Base-by-base conservation (phyloP, 768 basidiomycete species). In the Boletus vinaceobasis region DNA sequence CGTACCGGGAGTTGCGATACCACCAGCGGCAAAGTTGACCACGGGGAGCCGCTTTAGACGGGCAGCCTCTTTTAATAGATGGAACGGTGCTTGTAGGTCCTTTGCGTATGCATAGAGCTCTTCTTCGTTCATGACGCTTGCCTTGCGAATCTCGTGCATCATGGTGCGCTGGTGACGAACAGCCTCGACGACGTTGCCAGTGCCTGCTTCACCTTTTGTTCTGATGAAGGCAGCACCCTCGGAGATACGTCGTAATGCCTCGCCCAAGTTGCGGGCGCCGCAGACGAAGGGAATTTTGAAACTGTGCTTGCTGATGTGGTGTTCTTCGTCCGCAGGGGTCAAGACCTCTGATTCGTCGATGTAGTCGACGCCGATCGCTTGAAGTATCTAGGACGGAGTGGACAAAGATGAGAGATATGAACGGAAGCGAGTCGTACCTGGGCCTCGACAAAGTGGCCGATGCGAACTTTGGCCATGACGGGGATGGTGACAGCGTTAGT, bases 201-300 rank as follows among this genome's bases (percentile, higher is more conserved):
- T 93, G 19, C 91, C 91, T 17, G 87, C 88, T 71, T 91, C 88
- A 51, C 93, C 96, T 75, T 98, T 99, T 55, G 96, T 98, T 61
- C 97, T 93, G 74, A 99, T 94, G 81, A 98, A 94, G 0, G 97
- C 93, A 2, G 96, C 96, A 43, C 97, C 97, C 71, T 99, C 97
- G 23, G 90, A 91, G 64, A 99, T 97, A 58, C 97, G 86, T 38
- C 97, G 87, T 6, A 99, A 80, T 4, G 97, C 97, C 73, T 98
- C 95, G 50, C 97, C 97, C 31, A 99, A 84, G 71, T 96, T 87
- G 51, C 91, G 87, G 54, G 93, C 91, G 53, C 97, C 97, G 62
- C 95, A 98, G 3, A 99, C 97, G 65, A 98, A 96, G 11, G 94
- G 94, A 14, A 93, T 81, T 70, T 97, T 97, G 82, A 88, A 98